Percentiles rank a stretch among this genome's conserved stretches.
Conservation (phyloP, 1,139 yeast species). For the Suhomyces coccinellae region DNA sequence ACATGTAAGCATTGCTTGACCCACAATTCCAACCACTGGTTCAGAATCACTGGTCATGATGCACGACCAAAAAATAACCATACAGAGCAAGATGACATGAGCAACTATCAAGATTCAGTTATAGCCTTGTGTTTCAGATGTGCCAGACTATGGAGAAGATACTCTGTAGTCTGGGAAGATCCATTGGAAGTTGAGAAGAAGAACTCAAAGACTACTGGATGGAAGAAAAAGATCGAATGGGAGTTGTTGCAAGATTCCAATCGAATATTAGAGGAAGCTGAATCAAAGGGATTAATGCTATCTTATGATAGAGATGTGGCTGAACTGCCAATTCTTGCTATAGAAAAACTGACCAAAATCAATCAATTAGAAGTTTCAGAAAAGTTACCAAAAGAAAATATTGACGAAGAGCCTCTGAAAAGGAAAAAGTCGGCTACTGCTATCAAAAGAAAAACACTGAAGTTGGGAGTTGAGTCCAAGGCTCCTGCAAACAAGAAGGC, state of each 20-base stretch:
- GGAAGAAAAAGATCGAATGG: constrained; percentile 65
- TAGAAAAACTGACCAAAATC: constrained; percentile 4
- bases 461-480: not conserved
- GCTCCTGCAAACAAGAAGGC: not conserved
- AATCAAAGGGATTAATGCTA: constrained; percentile 14
- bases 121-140: constrained; percentile 80
- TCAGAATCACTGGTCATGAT: constrained; percentile 65
- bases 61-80: constrained; percentile 22
- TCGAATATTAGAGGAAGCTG: constrained; percentile 51
- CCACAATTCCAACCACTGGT: constrained; percentile 61
- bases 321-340: constrained; percentile 5
- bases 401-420: constrained; percentile 7
- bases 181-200: constrained; percentile 68
- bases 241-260: constrained; percentile 72
- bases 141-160: constrained; percentile 87
- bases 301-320: constrained; percentile 10
- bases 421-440: constrained; percentile 3
- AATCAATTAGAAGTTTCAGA: constrained; percentile 1
- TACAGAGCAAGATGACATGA: constrained; percentile 21
- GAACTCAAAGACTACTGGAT: constrained; percentile 41
- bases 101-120: constrained; percentile 22
- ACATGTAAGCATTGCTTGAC: constrained; percentile 69
- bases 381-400: not conserved
- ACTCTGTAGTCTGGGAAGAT: constrained; percentile 86
- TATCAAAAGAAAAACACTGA: constrained; percentile 6